phyloP scores from a whole-genome alignment of 2,329 filamentous ascomycete species.

The Cordyceps javanica region DNA sequence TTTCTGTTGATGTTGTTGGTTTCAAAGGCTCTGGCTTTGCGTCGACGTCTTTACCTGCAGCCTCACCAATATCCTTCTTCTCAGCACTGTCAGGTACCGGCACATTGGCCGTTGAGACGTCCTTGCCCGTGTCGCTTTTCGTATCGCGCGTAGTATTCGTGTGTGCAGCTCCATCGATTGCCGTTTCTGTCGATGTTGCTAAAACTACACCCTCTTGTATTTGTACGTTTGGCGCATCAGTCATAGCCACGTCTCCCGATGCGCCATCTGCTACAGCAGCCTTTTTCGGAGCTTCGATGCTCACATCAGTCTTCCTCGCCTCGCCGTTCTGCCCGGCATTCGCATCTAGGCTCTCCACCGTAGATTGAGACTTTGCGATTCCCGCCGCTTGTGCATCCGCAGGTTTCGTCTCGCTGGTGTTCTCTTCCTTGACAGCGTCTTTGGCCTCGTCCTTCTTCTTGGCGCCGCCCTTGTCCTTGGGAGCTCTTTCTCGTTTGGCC shows the following conservation, averaged over 20 bases:
- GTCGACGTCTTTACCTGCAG: background rate
- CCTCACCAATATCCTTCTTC: background rate
- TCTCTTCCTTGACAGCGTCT: conserved; percentile 11
- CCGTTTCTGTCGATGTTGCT: background rate
- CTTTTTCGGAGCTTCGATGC: background rate
- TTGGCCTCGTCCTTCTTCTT: conserved; percentile 24
- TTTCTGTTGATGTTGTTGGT: background rate
- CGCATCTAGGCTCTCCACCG: background rate
- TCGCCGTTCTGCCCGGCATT: background rate
- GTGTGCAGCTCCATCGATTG: background rate
- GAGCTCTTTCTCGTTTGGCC: conserved; percentile 42
- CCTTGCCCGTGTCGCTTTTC: background rate
- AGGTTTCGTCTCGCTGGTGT: conserved; percentile 8
- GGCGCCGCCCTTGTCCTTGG: conserved; percentile 29
- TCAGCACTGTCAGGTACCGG: background rate
- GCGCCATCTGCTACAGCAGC: background rate
- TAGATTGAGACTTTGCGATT: background rate
- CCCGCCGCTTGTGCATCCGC: background rate
- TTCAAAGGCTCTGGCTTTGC: background rate
- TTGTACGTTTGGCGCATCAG: background rate
- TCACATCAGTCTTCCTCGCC: background rate
- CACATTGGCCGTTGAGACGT: conserved; percentile 1
- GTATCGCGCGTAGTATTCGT: background rate
- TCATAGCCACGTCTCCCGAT: background rate
- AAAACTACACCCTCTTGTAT: background rate